Evolutionary conservation across 31 red algal species (phyloP).

Genomic region (Porphyra umbilicalis): DNA sequence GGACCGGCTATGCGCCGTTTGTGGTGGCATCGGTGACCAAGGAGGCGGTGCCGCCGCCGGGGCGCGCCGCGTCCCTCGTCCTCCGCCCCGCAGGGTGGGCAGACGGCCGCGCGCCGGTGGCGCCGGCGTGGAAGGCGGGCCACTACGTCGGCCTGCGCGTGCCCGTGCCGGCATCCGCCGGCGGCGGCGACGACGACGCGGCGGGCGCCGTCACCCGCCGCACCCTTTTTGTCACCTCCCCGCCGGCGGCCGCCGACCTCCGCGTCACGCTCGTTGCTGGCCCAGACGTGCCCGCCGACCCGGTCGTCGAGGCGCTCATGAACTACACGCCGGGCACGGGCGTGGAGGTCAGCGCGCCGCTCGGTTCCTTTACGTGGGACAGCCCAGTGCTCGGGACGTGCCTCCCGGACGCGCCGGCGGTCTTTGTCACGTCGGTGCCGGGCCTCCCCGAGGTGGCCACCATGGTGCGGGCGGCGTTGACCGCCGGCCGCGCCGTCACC

Average conservation of each 20-base stretch:
- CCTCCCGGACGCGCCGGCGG: neutral
- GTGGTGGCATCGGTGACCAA: neutral
- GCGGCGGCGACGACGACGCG: neutral
- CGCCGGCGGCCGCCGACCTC: neutral
- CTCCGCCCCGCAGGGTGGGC: too few species aligned
- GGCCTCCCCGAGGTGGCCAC: neutral
- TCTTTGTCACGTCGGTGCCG: neutral
- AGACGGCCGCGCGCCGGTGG: neutral
- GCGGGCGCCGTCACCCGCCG: neutral
- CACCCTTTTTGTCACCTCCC: neutral
- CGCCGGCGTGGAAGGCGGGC: neutral
- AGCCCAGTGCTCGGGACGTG: neutral
- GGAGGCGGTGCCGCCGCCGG: neutral
- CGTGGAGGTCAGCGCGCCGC: neutral
- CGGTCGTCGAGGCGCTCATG: neutral
- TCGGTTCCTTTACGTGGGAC: neutral
- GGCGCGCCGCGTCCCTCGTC: neutral
- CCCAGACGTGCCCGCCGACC: neutral
- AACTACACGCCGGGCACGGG: neutral
- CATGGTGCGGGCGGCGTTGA: neutral
- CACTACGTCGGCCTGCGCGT: neutral
- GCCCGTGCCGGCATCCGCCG: neutral
- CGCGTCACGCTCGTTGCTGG: neutral
- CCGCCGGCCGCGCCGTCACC: neutral
- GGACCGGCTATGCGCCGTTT: neutral